Conservation (phyloP, 768 basidiomycete species). For the Chalciporus sphaerocephalus region DNA sequence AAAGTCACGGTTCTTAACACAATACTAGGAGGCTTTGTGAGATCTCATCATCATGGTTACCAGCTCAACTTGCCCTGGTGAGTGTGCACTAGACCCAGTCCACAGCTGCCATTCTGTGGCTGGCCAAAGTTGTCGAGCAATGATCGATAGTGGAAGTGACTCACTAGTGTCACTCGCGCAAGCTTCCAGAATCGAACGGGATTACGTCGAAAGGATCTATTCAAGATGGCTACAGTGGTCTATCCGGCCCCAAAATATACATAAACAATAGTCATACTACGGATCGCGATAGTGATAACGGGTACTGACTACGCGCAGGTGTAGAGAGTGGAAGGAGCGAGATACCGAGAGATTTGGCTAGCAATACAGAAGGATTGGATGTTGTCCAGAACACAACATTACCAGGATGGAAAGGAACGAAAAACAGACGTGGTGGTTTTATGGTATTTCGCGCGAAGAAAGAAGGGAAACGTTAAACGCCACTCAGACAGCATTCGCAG, state of each 20-base stretch:
- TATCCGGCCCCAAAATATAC: conserved; percentile 23
- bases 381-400: not conserved
- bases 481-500: conserved; percentile 16
- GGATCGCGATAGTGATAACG: not conserved
- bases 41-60: no score
- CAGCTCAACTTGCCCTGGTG: no score
- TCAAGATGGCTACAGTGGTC: conserved; percentile 18
- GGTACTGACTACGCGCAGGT: conserved; percentile 18
- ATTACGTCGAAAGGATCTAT: not conserved
- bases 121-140: no score
- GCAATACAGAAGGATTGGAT: conserved; percentile 24
- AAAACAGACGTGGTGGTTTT: not conserved
- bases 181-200: not conserved
- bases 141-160: no score
- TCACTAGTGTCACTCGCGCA: no score
- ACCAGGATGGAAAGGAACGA: not conserved
- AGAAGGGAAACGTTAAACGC: not conserved
- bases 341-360: conserved; percentile 13
- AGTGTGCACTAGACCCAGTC: no score
- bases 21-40: no score
- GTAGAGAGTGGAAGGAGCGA: not conserved
- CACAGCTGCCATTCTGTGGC: no score
- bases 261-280: conserved; percentile 22
- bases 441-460: not conserved
- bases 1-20: no score